Percentiles rank a stretch among this genome's conserved stretches.
Conservation (phyloP, 352 stramenopile genomes). For the Pythium utonaiense region DNA sequence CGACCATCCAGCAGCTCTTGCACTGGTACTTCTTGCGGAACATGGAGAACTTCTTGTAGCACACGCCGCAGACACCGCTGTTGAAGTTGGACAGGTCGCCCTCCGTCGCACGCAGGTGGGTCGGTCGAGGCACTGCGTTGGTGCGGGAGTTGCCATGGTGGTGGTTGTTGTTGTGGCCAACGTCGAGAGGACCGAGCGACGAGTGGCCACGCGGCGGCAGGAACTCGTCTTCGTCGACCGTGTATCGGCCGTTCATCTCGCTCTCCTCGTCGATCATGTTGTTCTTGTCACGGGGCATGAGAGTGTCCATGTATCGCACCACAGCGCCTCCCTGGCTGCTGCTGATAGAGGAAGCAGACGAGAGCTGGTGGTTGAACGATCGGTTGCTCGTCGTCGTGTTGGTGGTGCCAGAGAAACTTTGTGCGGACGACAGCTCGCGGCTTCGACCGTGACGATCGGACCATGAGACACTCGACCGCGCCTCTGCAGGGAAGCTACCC, state of each 20-base stretch:
- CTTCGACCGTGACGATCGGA: conserved; percentile 3
- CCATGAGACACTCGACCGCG: conserved; percentile 18
- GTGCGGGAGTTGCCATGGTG: not conserved
- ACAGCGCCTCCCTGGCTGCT: conserved; percentile 12
- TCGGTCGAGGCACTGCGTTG: not conserved
- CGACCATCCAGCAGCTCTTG: conserved; percentile 71
- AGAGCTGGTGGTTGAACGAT: conserved; percentile 7
- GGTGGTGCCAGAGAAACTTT: conserved; percentile 19
- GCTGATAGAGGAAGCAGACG: conserved; percentile 8
- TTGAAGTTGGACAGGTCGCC: conserved; percentile 38
- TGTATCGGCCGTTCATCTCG: conserved; percentile 16
- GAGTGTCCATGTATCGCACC: conserved; percentile 27
- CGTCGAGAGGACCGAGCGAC: not conserved
- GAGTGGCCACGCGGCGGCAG: conserved; percentile 2
- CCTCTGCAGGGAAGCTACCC: conserved; percentile 16
- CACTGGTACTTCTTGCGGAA: conserved; percentile 88
- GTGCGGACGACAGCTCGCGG: conserved; percentile 1
- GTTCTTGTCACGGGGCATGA: conserved; percentile 12
- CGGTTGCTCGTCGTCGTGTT: conserved; percentile 15
- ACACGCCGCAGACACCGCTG: conserved; percentile 66
- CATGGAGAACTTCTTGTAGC: conserved; percentile 84
- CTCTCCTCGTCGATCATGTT: conserved; percentile 18
- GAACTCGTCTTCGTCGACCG: conserved; percentile 10
- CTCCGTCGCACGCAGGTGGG: conserved; percentile 26
- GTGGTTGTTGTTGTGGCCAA: not conserved